Percentiles rank a stretch among this genome's conserved stretches.
phyloP scores from a whole-genome alignment of 2,329 filamentous ascomycete species.

The Daldinia sp. region DNA sequence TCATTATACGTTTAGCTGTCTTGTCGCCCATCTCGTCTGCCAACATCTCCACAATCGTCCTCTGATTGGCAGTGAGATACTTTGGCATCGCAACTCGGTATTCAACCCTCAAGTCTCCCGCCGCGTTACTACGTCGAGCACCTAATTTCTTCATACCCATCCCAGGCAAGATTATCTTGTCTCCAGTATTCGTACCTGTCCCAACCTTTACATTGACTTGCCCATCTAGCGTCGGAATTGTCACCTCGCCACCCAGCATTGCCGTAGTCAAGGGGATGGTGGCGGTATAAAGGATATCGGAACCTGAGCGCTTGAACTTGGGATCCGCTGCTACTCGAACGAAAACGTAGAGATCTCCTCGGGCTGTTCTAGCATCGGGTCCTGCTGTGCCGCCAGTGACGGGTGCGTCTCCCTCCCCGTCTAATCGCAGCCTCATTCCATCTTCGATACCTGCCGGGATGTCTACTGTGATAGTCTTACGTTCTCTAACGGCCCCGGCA shows the following conservation, averaged over 20 bases:
- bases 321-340: constrained; percentile 89
- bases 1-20: constrained; percentile 91
- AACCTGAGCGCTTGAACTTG: constrained; percentile 86
- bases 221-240: constrained; percentile 87
- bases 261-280: constrained; percentile 92
- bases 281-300: constrained; percentile 92
- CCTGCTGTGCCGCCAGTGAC: constrained; percentile 74
- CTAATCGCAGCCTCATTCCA: constrained; percentile 88
- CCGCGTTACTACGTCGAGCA: constrained; percentile 66
- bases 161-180: constrained; percentile 85
- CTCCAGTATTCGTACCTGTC: constrained; percentile 91
- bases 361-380: constrained; percentile 69
- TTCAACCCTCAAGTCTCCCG: constrained; percentile 89
- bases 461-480: constrained; percentile 84
- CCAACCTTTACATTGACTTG: constrained; percentile 89
- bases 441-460: constrained; percentile 97
- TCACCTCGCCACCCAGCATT: constrained; percentile 87
- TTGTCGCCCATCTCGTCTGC: constrained; percentile 96
- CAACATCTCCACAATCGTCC: constrained; percentile 92
- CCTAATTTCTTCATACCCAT: constrained; percentile 93
- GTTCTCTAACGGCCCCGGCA: constrained; percentile 83
- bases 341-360: constrained; percentile 90
- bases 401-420: constrained; percentile 87
- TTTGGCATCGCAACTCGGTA: constrained; percentile 97
- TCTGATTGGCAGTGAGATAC: constrained; percentile 88